Evolutionary conservation across 139 green algal genomes (phyloP).

Genomic region (Spirogloea muscicola): DNA sequence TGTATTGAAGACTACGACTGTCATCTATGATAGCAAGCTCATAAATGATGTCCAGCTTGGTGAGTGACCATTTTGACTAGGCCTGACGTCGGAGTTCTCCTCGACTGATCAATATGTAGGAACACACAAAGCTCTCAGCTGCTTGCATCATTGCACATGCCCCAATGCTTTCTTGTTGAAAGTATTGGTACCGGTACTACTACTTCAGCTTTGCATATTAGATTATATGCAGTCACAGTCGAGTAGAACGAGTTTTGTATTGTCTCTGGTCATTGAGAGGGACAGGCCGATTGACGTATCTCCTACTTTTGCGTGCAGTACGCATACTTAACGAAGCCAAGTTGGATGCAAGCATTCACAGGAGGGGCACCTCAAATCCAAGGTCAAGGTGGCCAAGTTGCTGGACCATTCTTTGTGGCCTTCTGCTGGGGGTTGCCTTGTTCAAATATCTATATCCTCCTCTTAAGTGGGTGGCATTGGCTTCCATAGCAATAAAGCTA

Average conservation of each 20-base stretch:
- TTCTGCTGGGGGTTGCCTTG: conserved; percentile 57
- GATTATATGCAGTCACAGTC: background rate
- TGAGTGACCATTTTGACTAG: no score
- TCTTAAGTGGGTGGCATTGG: conserved; percentile 60
- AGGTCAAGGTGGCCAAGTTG: conserved; percentile 32
- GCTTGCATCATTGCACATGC: background rate
- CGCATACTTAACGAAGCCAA: conserved; percentile 62
- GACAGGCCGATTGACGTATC: background rate
- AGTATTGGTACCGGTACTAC: background rate
- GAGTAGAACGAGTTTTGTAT: background rate
- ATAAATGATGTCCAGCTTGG: conserved; percentile 50
- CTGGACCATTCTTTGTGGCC: conserved; percentile 41
- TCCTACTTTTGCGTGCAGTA: conserved; percentile 16
- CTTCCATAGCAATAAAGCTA: conserved; percentile 45
- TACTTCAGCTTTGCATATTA: background rate
- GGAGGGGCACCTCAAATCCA: background rate
- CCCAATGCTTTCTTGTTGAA: background rate
- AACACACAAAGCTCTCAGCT: no score
- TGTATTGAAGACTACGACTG: conserved; percentile 60
- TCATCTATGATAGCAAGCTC: conserved; percentile 53
- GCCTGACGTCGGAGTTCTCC: background rate
- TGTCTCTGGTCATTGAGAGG: background rate
- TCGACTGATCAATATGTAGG: background rate
- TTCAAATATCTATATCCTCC: conserved; percentile 52
- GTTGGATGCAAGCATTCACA: conserved; percentile 58